Evolutionary conservation across 2,329 filamentous ascomycete genomes (phyloP).

Genomic region (Pseudocercospora eumusae): DNA sequence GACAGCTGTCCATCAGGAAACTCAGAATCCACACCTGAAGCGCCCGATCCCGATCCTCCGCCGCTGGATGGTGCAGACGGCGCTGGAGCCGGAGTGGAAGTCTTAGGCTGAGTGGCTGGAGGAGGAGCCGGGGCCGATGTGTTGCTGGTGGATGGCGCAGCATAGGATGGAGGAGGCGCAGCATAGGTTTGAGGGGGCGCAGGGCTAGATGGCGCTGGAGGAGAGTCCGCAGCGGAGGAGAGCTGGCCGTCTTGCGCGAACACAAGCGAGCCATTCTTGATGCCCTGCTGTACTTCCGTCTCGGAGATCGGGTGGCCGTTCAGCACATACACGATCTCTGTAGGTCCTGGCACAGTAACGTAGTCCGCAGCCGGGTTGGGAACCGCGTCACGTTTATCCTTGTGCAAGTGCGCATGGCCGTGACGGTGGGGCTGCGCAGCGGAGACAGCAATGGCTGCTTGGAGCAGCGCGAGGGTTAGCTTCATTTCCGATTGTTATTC

Average conservation of each 20-base stretch:
- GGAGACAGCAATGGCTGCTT: constrained; percentile 46
- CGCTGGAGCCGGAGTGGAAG: constrained; percentile 20
- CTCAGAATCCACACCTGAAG: constrained; percentile 60
- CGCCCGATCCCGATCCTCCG: constrained; percentile 30
- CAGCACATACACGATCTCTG: constrained; percentile 70
- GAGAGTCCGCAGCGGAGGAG: constrained; percentile 36
- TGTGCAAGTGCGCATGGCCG: constrained; percentile 62
- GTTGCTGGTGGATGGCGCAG: constrained; percentile 22
- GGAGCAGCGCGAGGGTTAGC: constrained; percentile 40
- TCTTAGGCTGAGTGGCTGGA: constrained; percentile 19
- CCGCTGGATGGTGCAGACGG: constrained; percentile 10
- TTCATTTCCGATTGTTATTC: constrained; percentile 39
- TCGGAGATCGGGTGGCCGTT: constrained; percentile 63
- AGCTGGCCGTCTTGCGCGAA: constrained; percentile 59
- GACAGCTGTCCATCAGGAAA: constrained; percentile 75
- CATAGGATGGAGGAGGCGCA: constrained; percentile 24
- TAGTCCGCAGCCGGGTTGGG: constrained; percentile 46
- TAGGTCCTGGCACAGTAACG: constrained; percentile 61
- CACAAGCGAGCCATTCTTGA: constrained; percentile 65
- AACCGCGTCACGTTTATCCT: constrained; percentile 54
- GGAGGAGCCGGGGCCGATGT: constrained; percentile 12
- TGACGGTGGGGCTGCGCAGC: constrained; percentile 61
- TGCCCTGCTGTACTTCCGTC: constrained; percentile 68
- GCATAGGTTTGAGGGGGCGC: constrained; percentile 26
- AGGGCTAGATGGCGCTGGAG: constrained; percentile 14